Base-by-base conservation (phyloP, 176 grass and related monocot species). In the Eragrostis curvula region DNA sequence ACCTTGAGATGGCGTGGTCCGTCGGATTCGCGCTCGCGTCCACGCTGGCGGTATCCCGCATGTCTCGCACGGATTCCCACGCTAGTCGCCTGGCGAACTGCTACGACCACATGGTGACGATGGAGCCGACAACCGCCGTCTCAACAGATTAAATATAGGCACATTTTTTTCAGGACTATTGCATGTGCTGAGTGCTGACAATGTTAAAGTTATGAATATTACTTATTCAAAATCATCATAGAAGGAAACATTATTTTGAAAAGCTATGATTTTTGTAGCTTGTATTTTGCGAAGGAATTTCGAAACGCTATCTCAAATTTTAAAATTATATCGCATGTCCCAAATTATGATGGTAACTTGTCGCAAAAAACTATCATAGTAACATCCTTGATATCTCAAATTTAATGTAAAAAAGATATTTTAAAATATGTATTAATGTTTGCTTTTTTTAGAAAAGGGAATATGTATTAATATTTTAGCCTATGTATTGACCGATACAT, bases 1-100 rank as follows among this genome's bases (percentile, higher is more conserved):
- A 23, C 17, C 17, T 0, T 24, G 24, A 28, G 58, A 0, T 41
- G 8, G 13, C 30, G 0, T 5, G 0, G 0, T 1, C 83, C 83
- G 66, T 82, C 2, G 5, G 88, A 89, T 89, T 41, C 6, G 46
- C 17, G 8, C 16, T 41, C 11, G 51, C 46, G 36, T 5, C 42
- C 28, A 9, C 40, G 59, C 2, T 0, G 17, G 42, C 63, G 5
- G 75, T 68, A 62, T 79, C 49, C 12, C 14, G 4, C 14, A 16
- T 47, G 49, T 29, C 24, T 24, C 65, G 5, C 59, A 12, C 21
- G 30, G 36, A 20, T 36, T 77, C 51, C 20, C 48, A 40, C 51
- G 9, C 27, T 46, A 47, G 47, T 68, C 57, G 17, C 13, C 5
- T 57, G 20, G 4, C 9, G 13, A 74, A 66, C 27, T 1, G 70